phyloP scores from a whole-genome alignment of 257 asterid species.

The Solanum infundibuliforme region DNA sequence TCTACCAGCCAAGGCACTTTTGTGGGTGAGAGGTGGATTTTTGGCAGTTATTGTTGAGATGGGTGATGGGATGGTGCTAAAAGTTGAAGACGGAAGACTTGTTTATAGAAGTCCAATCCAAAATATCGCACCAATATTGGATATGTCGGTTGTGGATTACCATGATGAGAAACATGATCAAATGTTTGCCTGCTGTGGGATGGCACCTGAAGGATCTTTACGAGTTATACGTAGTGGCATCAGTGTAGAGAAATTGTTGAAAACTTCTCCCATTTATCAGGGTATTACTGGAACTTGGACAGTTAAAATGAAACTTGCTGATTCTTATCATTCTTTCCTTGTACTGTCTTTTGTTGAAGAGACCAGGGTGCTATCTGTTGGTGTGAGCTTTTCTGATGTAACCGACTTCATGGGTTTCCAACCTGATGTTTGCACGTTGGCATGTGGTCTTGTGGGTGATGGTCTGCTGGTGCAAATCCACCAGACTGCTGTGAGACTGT shows the following conservation, averaged over 20 bases:
- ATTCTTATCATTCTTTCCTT: slow-evolving; percentile 77
- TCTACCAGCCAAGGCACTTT: slow-evolving; percentile 59
- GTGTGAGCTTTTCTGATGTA: slow-evolving; percentile 85
- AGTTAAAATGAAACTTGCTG: slow-evolving; percentile 56
- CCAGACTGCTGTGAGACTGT: slow-evolving; percentile 68
- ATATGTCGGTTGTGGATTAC: slow-evolving; percentile 73
- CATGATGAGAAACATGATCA: slow-evolving; percentile 80
- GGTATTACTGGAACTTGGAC: slow-evolving; percentile 96
- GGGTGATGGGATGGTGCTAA: slow-evolving; percentile 94
- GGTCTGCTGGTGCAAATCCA: slow-evolving; percentile 76
- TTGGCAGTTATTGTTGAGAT: slow-evolving; percentile 77
- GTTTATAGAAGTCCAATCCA: slow-evolving; percentile 68
- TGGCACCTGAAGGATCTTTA: slow-evolving; percentile 88
- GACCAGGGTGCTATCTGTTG: slow-evolving; percentile 95
- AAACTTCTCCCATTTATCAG: slow-evolving; percentile 81
- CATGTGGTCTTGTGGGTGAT: slow-evolving; percentile 86
- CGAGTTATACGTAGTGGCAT: slow-evolving; percentile 87
- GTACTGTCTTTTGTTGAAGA: slow-evolving; percentile 93
- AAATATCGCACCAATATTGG: slow-evolving; percentile 87
- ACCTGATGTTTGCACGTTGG: slow-evolving; percentile 84
- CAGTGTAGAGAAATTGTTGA: slow-evolving; percentile 81
- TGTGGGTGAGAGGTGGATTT: slow-evolving; percentile 83
- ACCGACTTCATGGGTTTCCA: slow-evolving; percentile 83
- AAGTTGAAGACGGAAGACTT: slow-evolving; percentile 62
- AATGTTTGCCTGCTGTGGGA: slow-evolving; percentile 97